Conservation (phyloP, 2,329 filamentous ascomycete species). For the Rhexocercosporidium sp. region DNA sequence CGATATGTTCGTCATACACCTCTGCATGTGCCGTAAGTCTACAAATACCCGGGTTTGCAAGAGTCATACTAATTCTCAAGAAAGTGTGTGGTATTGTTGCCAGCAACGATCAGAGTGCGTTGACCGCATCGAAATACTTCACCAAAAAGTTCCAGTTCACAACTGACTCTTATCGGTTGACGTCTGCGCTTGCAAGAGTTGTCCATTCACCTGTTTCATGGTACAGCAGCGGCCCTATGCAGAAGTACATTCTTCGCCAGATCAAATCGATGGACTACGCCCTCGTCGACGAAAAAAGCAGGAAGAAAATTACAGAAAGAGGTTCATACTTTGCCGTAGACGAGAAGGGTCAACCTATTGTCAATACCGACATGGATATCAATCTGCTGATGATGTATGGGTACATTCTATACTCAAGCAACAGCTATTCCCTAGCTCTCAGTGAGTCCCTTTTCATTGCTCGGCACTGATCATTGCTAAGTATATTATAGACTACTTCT, state of each 20-base stretch:
- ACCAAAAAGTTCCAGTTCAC: constrained; percentile 82
- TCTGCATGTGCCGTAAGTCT: constrained; percentile 73
- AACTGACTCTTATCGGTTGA: constrained; percentile 84
- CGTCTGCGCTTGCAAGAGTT: constrained; percentile 76
- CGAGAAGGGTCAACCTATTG: constrained; percentile 40
- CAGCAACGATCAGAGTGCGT: constrained; percentile 77
- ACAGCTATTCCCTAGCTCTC: constrained; percentile 81
- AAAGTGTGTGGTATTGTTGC: constrained; percentile 80
- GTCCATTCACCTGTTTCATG: constrained; percentile 74
- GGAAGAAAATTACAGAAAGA: constrained; percentile 50
- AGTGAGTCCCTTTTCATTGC: constrained; percentile 52
- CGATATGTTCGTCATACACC: constrained; percentile 73
- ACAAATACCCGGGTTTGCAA: constrained; percentile 6
- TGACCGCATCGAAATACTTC: constrained; percentile 78
- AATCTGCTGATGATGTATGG: constrained; percentile 87
- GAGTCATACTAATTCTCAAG: constrained; percentile 23
- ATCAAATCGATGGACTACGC: constrained; percentile 86
- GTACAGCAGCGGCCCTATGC: constrained; percentile 80
- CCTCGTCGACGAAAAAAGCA: constrained; percentile 58
- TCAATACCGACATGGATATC: constrained; percentile 64
- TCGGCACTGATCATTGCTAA: constrained; percentile 16
- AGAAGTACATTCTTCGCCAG: constrained; percentile 90
- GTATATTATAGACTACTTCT: constrained; percentile 72
- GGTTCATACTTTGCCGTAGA: constrained; percentile 46
- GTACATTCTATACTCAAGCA: constrained; percentile 84